Evolutionary conservation across 2,329 filamentous ascomycete species (phyloP), one percentile per base, ranked within the genome.

Genomic region (Nannizziopsis barbatae): DNA sequence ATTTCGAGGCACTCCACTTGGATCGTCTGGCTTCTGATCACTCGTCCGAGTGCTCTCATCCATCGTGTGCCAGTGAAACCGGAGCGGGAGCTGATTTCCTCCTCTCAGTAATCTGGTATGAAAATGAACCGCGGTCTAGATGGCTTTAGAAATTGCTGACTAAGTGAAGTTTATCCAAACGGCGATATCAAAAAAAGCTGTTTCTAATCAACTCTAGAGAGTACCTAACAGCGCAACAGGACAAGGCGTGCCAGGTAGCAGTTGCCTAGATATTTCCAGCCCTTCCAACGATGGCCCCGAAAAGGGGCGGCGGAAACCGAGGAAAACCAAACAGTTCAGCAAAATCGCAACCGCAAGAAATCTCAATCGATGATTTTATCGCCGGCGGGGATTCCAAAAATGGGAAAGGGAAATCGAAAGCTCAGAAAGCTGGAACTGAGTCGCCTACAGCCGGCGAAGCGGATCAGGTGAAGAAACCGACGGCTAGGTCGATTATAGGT

Each of bases 401-500:
- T 31, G 62, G 63, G 12, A 63, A 66, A 52, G 48, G 42, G 31
- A 55, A 52, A 45, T 33, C 42, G 3, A 53, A 51, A 37, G 44
- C 47, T 33, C 45, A 53, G 33, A 48, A 49, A 42, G 46, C 47
- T 36, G 49, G 49, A 22, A 45, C 47, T 17, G 56, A 65, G 60
- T 52, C 61, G 54, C 49, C 59, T 55, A 54, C 56, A 17, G 50
- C 57, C 44, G 65, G 69, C 42, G 67, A 63, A 5, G 54, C 63
- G 12, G 66, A 69, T 35, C 65, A 68, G 52, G 71, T 71, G n/a
- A 80, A 79, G 63, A 79, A 76, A 57, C 77, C 78, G 36, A 73
- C 78, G 42, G 76, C 75, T 17, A 71, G 77, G 65, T 86, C 93
- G 57, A 72, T 98, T 55, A 94, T 98, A 60, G 92, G 88, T 37